These are phyloP conservation scores for Penicillium sp. DNA, from an alignment of 2,329 filamentous ascomycete species.

Conservation along the genomic window DNA sequence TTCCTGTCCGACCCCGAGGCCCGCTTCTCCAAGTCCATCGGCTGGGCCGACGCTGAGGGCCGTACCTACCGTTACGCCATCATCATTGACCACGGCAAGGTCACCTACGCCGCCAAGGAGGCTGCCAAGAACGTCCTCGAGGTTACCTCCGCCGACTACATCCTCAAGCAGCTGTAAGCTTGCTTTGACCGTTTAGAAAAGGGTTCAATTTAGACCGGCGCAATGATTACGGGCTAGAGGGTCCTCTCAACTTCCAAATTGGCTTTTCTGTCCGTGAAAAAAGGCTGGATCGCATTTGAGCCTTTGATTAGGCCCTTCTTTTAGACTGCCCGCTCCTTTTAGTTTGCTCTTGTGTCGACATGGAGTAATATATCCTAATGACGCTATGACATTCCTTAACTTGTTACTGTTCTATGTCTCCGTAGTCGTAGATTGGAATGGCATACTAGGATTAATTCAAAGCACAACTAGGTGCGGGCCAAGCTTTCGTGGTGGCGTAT, in stretches of 20 bases:
- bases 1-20: constrained; percentile 74
- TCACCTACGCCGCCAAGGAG: constrained; percentile 78
- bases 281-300: background rate
- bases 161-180: constrained; percentile 49
- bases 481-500: background rate
- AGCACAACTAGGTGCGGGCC: background rate
- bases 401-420: constrained; percentile 13
- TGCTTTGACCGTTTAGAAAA: constrained; percentile 9
- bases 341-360: constrained; percentile 9
- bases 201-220: constrained; percentile 13
- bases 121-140: constrained; percentile 43
- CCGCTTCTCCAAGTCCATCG: constrained; percentile 74
- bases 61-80: constrained; percentile 78
- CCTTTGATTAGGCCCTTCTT: background rate
- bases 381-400: constrained; percentile 17
- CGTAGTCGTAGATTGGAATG: background rate
- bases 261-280: background rate
- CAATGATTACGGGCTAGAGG: constrained; percentile 4
- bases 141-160: constrained; percentile 49
- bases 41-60: constrained; percentile 70
- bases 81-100: constrained; percentile 78
- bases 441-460: background rate
- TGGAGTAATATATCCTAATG: constrained; percentile 20
- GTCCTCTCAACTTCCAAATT: background rate
- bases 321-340: constrained; percentile 7